Percentiles rank a stretch among this genome's conserved stretches.
Evolutionary conservation across 805 yeast genomes (phyloP).

Genomic region (Starmera caribaea): DNA sequence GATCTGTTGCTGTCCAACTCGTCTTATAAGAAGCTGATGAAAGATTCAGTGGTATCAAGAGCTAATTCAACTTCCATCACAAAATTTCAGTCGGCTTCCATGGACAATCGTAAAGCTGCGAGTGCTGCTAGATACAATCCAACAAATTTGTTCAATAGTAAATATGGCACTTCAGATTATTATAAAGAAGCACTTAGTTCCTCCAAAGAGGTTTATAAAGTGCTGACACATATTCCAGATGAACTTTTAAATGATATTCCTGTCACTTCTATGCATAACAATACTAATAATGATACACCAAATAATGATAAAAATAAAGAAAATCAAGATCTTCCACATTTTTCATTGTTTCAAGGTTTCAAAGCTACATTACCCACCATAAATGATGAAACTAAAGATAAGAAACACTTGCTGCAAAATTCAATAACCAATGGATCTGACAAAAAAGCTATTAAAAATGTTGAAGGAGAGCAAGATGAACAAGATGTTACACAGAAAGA

Average conservation of each 20-base stretch:
- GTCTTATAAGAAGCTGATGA: constrained; percentile 36
- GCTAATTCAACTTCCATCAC: constrained; percentile 18
- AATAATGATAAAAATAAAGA: constrained; percentile 1
- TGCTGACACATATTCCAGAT: constrained; percentile 47
- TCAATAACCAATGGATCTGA: constrained; percentile 11
- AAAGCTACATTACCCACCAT: constrained; percentile 45
- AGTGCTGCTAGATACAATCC: constrained; percentile 8
- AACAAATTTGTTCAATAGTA: background rate
- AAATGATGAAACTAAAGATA: constrained; percentile 30
- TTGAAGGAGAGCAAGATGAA: constrained; percentile 15
- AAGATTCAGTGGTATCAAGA: constrained; percentile 24
- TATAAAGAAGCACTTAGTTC: constrained; percentile 27
- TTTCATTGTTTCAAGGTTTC: constrained; percentile 64
- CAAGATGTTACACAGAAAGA: constrained; percentile 1
- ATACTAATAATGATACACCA: constrained; percentile 6
- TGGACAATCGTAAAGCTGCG: constrained; percentile 8
- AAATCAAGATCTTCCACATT: constrained; percentile 17
- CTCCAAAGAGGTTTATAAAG: constrained; percentile 34
- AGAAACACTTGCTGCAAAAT: constrained; percentile 11
- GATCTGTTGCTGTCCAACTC: constrained; percentile 28
- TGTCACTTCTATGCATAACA: constrained; percentile 6
- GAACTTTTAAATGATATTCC: constrained; percentile 52
- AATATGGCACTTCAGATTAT: constrained; percentile 25
- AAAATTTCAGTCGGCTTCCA: constrained; percentile 8
- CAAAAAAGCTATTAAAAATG: constrained; percentile 5